These are phyloP conservation scores for Selenicereus undatus DNA, from an alignment of 148 eudicot genomes.

Conservation along the genomic window DNA sequence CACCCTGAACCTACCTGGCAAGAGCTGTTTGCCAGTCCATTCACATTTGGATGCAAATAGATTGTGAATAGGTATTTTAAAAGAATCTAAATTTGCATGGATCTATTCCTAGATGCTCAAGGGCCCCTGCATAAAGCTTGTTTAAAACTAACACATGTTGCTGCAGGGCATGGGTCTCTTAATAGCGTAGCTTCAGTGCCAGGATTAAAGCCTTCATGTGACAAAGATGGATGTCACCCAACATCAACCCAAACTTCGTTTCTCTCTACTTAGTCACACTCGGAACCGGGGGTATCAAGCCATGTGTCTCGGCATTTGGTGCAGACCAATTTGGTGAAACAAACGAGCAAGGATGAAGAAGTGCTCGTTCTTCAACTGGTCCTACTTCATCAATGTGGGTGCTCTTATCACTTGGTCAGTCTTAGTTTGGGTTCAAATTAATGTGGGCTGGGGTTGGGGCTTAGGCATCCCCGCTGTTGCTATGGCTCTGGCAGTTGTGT, in stretches of 20 bases:
- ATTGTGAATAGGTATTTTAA: too few relatives aligned
- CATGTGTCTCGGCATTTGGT: constrained; percentile 59
- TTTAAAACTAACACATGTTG: too few relatives aligned
- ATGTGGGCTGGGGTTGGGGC: constrained; percentile 60
- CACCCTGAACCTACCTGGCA: too few relatives aligned
- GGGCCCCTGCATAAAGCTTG: too few relatives aligned
- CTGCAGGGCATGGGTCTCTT: constrained; percentile 46
- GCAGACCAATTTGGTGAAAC: constrained; percentile 55
- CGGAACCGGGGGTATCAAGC: constrained; percentile 61
- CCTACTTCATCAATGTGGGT: constrained; percentile 55
- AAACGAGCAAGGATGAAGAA: constrained; percentile 32
- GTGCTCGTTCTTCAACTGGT: constrained; percentile 55
- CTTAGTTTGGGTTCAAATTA: constrained; percentile 48
- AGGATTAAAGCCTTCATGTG: constrained; percentile 33
- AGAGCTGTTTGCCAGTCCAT: too few relatives aligned
- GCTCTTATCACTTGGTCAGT: constrained; percentile 47
- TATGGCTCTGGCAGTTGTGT: constrained; percentile 47
- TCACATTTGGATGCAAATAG: too few relatives aligned
- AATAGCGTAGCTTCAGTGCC: constrained; percentile 39
- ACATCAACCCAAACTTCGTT: constrained; percentile 25
- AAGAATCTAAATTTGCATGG: too few relatives aligned
- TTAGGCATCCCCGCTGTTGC: constrained; percentile 56
- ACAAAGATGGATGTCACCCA: constrained; percentile 34
- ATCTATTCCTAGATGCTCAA: too few relatives aligned
- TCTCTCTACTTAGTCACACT: constrained; percentile 49